These are phyloP conservation scores for Anthostomella pinea DNA, from an alignment of 2,329 filamentous ascomycete genomes.

Conservation along the genomic window DNA sequence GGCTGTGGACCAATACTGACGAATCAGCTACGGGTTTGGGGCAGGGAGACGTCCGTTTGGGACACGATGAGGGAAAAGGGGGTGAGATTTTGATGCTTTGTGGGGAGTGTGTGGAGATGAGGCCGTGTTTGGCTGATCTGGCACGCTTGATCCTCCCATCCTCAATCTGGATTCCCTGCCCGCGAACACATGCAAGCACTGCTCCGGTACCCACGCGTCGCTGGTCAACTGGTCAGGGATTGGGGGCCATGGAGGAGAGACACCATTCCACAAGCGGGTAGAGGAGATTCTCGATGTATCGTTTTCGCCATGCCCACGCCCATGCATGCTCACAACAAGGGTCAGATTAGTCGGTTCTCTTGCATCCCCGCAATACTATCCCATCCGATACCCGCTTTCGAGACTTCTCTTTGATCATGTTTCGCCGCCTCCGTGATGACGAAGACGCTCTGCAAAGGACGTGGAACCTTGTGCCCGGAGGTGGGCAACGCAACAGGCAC, in stretches of 20 bases:
- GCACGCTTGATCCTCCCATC: slow-evolving; percentile 4
- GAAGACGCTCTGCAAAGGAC: too few species aligned
- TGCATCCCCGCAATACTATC: not conserved
- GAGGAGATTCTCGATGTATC: slow-evolving; percentile 1
- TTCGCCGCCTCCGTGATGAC: too few species aligned
- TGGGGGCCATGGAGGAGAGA: too few species aligned
- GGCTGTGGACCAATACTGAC: not conserved
- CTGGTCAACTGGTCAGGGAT: too few species aligned
- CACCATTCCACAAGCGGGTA: slow-evolving; percentile 1
- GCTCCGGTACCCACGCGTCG: not conserved
- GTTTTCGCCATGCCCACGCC: not conserved
- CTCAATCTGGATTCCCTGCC: slow-evolving; percentile 9
- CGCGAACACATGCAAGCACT: slow-evolving; percentile 2
- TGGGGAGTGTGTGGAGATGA: slow-evolving; percentile 22
- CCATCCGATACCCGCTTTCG: slow-evolving; percentile 1
- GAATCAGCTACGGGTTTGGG: too few species aligned
- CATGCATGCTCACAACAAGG: not conserved
- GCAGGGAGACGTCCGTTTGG: not conserved
- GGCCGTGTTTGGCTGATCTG: slow-evolving; percentile 13
- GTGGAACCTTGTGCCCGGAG: too few species aligned
- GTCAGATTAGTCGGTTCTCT: too few species aligned
- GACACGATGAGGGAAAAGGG: too few species aligned
- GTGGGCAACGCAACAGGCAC: too few species aligned
- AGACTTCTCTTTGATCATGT: not conserved
- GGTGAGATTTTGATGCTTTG: slow-evolving; percentile 22